Base-by-base conservation (phyloP, 305 asterid species). In the Striga hermonthica region DNA sequence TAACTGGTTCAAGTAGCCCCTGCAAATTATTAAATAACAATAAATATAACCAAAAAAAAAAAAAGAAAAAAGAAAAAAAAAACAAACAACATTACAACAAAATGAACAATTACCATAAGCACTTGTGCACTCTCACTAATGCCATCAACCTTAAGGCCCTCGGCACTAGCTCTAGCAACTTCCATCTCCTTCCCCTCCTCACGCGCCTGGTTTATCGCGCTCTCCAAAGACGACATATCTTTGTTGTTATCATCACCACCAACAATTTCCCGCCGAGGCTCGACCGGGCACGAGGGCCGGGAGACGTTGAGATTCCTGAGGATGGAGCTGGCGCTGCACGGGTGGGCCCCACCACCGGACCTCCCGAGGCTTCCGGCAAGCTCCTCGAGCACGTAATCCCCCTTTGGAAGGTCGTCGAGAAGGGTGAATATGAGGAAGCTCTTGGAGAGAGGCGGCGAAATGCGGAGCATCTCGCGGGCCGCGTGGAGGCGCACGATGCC, bases 401-500 rank as follows among this genome's bases (percentile, higher is more conserved):
- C 98, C 75, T 86, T 92, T 0, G 98, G 97, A 63, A 92, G 35
- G 66, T 88, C 95, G 36, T 87, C 85, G 12, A 86, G 79, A 84
- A 92, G 75, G 0, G 82, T 76, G 15, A 92, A 90, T 54, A 87
- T 90, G 63, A 90, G 40, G 62, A 90, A 92, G 75, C 78, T 80
- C 35, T 82, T 76, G 22, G 97, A 96, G 4, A 67, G 77, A 0
- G 97, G 98, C 35, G 98, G 97, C 0, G 94, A 76, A 62, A 90
- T 87, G 64, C 96, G 83, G 38, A 90, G 95, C 97, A 92, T 81
- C 66, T 92, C 98, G 70, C 98, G 72, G 11, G 95, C 94, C 9
- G 98, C 96, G 61, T 92, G 98, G 67, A 90, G 97, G 73, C 97
- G 81, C 61, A 86, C 71, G 49, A 86, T 84, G 58, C 98, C 98